Percentiles rank a stretch among this genome's conserved stretches.
These are phyloP conservation scores for Fraxinus sp. DNA, from an alignment of 305 asterid genomes.

Conservation along the genomic window DNA sequence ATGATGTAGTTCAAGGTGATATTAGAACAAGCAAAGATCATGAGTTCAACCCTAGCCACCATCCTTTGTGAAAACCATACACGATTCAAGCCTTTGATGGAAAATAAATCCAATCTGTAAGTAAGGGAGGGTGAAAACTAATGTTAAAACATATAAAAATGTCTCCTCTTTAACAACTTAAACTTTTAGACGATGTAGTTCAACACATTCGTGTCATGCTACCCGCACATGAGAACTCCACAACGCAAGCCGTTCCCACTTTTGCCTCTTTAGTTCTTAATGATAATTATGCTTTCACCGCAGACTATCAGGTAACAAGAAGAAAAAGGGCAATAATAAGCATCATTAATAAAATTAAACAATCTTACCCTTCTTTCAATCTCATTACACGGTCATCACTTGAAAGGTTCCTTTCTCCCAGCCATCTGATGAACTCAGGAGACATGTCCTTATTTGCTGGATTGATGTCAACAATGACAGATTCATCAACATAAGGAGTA, in stretches of 20 bases:
- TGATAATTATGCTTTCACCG: not conserved
- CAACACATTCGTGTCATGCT: not conserved
- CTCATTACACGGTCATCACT: slow-evolving; percentile 73
- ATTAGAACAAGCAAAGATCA: not conserved
- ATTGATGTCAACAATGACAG: slow-evolving; percentile 55
- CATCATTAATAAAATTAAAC: not conserved
- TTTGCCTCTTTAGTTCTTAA: not conserved
- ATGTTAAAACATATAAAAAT: not conserved
- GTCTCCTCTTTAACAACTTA: not conserved
- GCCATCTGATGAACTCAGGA: slow-evolving; percentile 63
- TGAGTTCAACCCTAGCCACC: not conserved
- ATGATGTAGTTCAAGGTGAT: not conserved
- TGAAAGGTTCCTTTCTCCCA: slow-evolving; percentile 65
- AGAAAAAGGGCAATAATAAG: slow-evolving; percentile 12
- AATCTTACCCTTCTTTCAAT: slow-evolving; percentile 71
- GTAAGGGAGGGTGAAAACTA: not conserved
- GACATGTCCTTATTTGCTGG: slow-evolving; percentile 55
- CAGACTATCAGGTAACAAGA: not conserved
- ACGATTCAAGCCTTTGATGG: not conserved
- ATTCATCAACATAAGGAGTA: slow-evolving; percentile 67
- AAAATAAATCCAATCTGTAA: not conserved
- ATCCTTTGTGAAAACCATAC: not conserved
- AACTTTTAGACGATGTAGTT: not conserved
- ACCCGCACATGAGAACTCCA: not conserved
- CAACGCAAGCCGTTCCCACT: not conserved